Evolutionary conservation across 2,329 filamentous ascomycete species (phyloP).

Genomic region (Fulvia fulva): DNA sequence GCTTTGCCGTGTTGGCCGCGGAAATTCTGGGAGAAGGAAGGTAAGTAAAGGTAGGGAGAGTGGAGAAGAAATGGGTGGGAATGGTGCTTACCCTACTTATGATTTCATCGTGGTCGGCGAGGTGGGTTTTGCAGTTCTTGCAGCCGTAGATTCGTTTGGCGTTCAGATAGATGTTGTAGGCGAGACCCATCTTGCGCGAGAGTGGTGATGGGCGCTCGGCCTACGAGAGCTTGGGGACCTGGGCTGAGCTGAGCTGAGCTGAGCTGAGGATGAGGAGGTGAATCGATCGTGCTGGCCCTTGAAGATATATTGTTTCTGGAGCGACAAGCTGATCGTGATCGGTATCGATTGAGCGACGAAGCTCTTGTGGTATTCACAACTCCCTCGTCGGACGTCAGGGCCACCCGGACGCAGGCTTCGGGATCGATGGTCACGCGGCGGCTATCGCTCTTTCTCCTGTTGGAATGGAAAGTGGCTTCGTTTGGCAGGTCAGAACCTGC

Average conservation of each 20-base stretch:
- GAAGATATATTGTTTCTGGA: too few relatives aligned
- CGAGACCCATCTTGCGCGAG: slow-evolving; percentile 30
- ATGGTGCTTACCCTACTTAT: slow-evolving; percentile 75
- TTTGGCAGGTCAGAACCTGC: background rate
- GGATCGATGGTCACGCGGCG: background rate
- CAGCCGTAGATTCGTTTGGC: slow-evolving; percentile 76
- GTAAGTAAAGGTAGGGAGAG: slow-evolving; percentile 2
- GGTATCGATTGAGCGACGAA: too few relatives aligned
- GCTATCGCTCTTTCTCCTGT: background rate
- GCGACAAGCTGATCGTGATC: too few relatives aligned
- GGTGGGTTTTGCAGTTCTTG: slow-evolving; percentile 91
- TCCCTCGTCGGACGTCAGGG: background rate
- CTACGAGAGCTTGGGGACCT: slow-evolving; percentile 2
- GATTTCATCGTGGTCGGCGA: slow-evolving; percentile 93
- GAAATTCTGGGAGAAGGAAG: slow-evolving; percentile 66
- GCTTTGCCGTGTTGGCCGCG: slow-evolving; percentile 97
- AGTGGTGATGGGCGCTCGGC: slow-evolving; percentile 16
- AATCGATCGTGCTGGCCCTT: background rate
- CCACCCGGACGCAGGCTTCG: background rate
- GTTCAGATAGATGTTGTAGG: slow-evolving; percentile 57
- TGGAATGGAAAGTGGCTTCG: background rate
- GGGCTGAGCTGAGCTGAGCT: background rate
- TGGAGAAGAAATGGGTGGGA: background rate
- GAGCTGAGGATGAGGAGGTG: slow-evolving; percentile 1
- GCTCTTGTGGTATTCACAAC: background rate